Evolutionary conservation across 2,329 filamentous ascomycete species (phyloP), one percentile per base, ranked within the genome.

Genomic region (Microthyrium microscopicum): DNA sequence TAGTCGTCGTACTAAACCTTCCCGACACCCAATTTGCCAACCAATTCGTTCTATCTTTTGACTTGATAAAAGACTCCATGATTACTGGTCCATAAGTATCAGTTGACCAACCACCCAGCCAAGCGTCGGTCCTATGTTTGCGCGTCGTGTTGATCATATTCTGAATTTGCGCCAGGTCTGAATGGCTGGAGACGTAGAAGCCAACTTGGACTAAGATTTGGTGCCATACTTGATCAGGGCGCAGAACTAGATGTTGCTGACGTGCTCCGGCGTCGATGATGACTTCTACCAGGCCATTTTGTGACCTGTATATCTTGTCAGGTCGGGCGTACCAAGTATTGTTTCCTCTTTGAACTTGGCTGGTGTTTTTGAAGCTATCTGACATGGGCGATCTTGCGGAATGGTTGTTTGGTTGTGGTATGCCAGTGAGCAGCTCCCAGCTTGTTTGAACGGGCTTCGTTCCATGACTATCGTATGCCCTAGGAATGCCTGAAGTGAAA

Each of bases 11-110:
- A 18, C 45, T 55, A 38, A 64, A 64, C 7, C 53, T 49, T 1
- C 60, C 59, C 31, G 48, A 46, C 35, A 62, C 50, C 58, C 61
- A 64, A 17, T 51, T 46, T 9, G 47, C 37, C 18, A 64, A 40
- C 58, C 57, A 62, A 2, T 40, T 38, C 6, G 54, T 57, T n/a
- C n/a, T n/a, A n/a, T n/a, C n/a, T 44, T 55, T 53, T 20, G 59
- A 53, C 13, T 52, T 46, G 20, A 47, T 36, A n/a, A n/a, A n/a
- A n/a, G n/a, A n/a, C n/a, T n/a, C n/a, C n/a, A n/a, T n/a, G n/a
- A n/a, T n/a, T n/a, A n/a, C n/a, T n/a, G n/a, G n/a, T 39, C 60
- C 53, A 5, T 61, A 34, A 8, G 26, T 29, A 21, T 29, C 13
- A 11, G 9, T 15, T 9, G 15, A 11, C 11, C 18, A 8, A 6